phyloP scores from a whole-genome alignment of 768 basidiomycete species.

The Boletus coccyginus region DNA sequence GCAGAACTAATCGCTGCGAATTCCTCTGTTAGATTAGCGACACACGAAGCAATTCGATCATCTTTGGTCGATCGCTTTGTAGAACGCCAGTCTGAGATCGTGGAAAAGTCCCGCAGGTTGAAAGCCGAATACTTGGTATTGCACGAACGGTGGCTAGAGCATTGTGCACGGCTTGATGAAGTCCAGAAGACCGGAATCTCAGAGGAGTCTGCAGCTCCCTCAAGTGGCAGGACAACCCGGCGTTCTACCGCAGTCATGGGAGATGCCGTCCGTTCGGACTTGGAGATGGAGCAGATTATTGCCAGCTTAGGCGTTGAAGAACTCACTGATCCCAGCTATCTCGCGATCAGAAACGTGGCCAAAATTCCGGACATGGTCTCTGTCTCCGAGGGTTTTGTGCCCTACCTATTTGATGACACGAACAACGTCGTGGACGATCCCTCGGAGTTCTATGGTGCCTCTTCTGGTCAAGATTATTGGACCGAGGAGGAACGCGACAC shows the following conservation, averaged over 20 bases:
- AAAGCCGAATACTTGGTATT: constrained; percentile 64
- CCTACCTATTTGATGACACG: constrained; percentile 78
- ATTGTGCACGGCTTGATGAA: constrained; percentile 69
- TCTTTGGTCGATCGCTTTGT: constrained; percentile 55
- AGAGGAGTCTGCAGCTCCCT: constrained; percentile 40
- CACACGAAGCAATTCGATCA: constrained; percentile 41
- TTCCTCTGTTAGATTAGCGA: constrained; percentile 33
- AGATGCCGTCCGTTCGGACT: constrained; percentile 89
- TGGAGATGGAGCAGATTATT: constrained; percentile 97
- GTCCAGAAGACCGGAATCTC: constrained; percentile 28
- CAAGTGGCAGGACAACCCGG: constrained; percentile 62
- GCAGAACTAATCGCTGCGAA: constrained; percentile 44
- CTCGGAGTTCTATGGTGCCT: constrained; percentile 67
- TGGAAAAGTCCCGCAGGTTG: constrained; percentile 55
- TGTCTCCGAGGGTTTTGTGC: constrained; percentile 57
- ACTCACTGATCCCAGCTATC: constrained; percentile 85
- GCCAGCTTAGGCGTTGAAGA: constrained; percentile 92
- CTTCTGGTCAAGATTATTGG: constrained; percentile 82
- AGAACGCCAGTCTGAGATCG: constrained; percentile 46
- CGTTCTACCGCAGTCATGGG: constrained; percentile 70
- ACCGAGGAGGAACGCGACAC: constrained; percentile 77
- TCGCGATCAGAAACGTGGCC: constrained; percentile 84
- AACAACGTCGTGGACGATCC: constrained; percentile 79
- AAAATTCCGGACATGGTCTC: constrained; percentile 89
- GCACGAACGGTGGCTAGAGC: constrained; percentile 70